Percentiles rank a stretch among this genome's conserved stretches.
Conservation (phyloP, 768 basidiomycete genomes). For the Brasilioporus rufonigricans region DNA sequence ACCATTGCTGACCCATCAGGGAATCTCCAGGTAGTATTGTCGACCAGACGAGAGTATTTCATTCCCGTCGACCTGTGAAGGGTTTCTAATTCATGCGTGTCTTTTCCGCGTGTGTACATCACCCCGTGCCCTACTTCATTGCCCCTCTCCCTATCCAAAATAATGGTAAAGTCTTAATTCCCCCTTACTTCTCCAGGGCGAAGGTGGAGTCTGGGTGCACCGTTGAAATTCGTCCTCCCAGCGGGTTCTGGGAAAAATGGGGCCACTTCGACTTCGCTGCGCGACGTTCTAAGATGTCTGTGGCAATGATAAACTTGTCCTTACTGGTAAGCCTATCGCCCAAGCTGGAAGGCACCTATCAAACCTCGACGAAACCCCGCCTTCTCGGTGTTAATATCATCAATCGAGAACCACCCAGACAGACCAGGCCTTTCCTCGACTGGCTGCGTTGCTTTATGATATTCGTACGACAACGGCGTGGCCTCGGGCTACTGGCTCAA, state of each 20-base stretch:
- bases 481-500: background rate
- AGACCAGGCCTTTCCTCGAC: background rate
- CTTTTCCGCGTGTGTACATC: slow-evolving; percentile 5
- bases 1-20: slow-evolving; percentile 5
- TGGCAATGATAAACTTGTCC: slow-evolving; percentile 12
- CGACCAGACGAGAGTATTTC: slow-evolving; percentile 9
- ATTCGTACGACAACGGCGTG: slow-evolving; percentile 6
- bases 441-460: slow-evolving; percentile 5
- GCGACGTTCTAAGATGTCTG: slow-evolving; percentile 1
- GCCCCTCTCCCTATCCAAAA: slow-evolving; percentile 12
- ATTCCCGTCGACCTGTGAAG: slow-evolving; percentile 19
- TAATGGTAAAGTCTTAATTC: slow-evolving; percentile 2
- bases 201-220: slow-evolving; percentile 5
- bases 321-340: background rate
- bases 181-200: slow-evolving; percentile 8
- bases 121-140: slow-evolving; percentile 17
- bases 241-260: slow-evolving; percentile 5
- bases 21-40: slow-evolving; percentile 4
- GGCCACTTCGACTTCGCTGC: slow-evolving; percentile 9
- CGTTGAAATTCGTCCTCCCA: slow-evolving; percentile 11
- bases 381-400: slow-evolving; percentile 12
- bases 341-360: slow-evolving; percentile 4
- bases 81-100: slow-evolving; percentile 4
- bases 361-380: background rate
- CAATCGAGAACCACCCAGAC: slow-evolving; percentile 8